A percentile compares a stretch with the other conserved stretches of the same genome.
Evolutionary conservation across 176 grass and related monocot genomes (phyloP).

Genomic region (Tillandsia leiboldiana): DNA sequence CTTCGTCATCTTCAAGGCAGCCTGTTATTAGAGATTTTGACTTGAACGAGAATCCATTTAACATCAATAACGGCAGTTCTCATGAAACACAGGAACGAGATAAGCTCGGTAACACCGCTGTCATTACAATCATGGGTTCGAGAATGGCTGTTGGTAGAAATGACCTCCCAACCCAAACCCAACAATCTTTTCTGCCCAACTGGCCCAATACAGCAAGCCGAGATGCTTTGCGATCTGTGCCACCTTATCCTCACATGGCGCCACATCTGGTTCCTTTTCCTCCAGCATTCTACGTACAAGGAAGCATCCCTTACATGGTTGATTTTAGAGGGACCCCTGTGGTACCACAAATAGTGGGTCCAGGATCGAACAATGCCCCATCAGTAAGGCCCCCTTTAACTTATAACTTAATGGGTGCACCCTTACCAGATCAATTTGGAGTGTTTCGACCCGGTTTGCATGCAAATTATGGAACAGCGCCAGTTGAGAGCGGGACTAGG

Average conservation of each 20-base stretch:
- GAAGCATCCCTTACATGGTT: constrained; percentile 27
- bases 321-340: constrained; percentile 36
- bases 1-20: constrained; percentile 33
- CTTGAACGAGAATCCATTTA: constrained; percentile 51
- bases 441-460: constrained; percentile 42
- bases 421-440: constrained; percentile 22
- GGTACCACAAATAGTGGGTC: constrained; percentile 21
- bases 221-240: constrained; percentile 20
- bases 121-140: constrained; percentile 48
- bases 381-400: constrained; percentile 13
- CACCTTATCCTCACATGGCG: constrained; percentile 26
- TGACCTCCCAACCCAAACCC: constrained; percentile 28
- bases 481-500: constrained; percentile 25
- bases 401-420: constrained; percentile 12
- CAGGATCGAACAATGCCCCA: constrained; percentile 30
- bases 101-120: constrained; percentile 18
- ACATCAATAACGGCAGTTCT: constrained; percentile 19
- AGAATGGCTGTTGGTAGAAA: constrained; percentile 30
- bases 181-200: constrained; percentile 29
- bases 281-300: constrained; percentile 31
- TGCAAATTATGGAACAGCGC: constrained; percentile 26
- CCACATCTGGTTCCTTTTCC: constrained; percentile 26
- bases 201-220: constrained; percentile 26
- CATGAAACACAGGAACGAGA: constrained; percentile 14
- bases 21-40: constrained; percentile 54